Conservation (phyloP, 495 filamentous ascomycete genomes). For the Aspergillus kassunensis region DNA sequence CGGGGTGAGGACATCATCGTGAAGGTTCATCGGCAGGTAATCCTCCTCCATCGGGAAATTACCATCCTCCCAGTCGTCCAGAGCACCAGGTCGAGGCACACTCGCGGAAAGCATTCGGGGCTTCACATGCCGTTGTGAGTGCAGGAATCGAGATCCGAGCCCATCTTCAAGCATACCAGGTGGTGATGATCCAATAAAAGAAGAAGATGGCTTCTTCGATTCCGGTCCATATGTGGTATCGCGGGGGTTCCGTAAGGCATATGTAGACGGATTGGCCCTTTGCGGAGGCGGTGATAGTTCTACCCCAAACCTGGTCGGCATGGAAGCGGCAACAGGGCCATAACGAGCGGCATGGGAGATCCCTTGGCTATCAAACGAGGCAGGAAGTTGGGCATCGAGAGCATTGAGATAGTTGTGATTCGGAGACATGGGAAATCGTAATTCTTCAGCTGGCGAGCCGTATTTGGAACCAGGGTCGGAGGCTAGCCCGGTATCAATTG, state of each 20-base stretch:
- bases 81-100: slow-evolving; percentile 59
- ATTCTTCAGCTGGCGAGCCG: slow-evolving; percentile 81
- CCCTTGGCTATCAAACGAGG: slow-evolving; percentile 95
- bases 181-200: slow-evolving; percentile 62
- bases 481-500: slow-evolving; percentile 75
- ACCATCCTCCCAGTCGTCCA: slow-evolving; percentile 75
- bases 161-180: slow-evolving; percentile 52
- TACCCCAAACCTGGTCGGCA: slow-evolving; percentile 87
- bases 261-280: slow-evolving; percentile 54
- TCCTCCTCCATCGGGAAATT: slow-evolving; percentile 92
- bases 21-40: slow-evolving; percentile 77
- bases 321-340: slow-evolving; percentile 86
- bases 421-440: slow-evolving; percentile 70
- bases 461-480: slow-evolving; percentile 75
- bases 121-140: slow-evolving; percentile 77
- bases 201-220: slow-evolving; percentile 41
- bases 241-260: slow-evolving; percentile 75
- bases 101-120: slow-evolving; percentile 70
- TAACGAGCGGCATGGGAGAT: slow-evolving; percentile 86
- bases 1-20: slow-evolving; percentile 90
- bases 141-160: slow-evolving; percentile 66
- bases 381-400: slow-evolving; percentile 90
- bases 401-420: slow-evolving; percentile 59
- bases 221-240: slow-evolving; percentile 80
- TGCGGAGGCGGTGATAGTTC: slow-evolving; percentile 72